Conservation (phyloP, 352 stramenopile species). For the Aphanomyces euteiches region DNA sequence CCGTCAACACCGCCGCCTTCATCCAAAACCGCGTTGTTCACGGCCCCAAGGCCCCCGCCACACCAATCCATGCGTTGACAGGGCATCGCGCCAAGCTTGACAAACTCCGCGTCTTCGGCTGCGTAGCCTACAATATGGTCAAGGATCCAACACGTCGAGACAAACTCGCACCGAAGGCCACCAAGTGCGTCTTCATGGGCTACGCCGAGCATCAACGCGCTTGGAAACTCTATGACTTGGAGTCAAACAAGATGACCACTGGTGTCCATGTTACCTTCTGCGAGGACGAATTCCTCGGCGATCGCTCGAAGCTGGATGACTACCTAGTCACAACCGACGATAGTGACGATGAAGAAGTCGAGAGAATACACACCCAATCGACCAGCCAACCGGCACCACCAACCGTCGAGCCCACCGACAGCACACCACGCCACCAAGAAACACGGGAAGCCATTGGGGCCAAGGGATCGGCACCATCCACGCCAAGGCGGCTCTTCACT, state of each 20-base stretch:
- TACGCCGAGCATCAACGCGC: conserved; percentile 32
- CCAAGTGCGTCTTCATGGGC: conserved; percentile 33
- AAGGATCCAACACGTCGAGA: conserved; percentile 27
- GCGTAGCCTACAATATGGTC: conserved; percentile 35
- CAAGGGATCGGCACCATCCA: too few relatives aligned
- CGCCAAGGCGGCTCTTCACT: too few relatives aligned
- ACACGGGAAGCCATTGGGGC: too few relatives aligned
- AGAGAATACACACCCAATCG: background rate
- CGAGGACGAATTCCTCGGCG: background rate
- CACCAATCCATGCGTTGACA: conserved; percentile 33
- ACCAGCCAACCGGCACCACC: background rate
- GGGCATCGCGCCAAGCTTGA: conserved; percentile 25
- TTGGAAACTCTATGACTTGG: conserved; percentile 25
- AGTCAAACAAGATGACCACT: background rate
- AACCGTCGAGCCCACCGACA: background rate
- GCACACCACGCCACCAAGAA: background rate
- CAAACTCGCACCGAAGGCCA: conserved; percentile 35
- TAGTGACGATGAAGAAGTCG: background rate
- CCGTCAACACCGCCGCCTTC: conserved; percentile 36
- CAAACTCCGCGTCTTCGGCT: conserved; percentile 35
- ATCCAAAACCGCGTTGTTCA: conserved; percentile 32
- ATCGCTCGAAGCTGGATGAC: background rate
- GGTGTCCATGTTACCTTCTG: background rate
- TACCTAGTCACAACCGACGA: background rate
- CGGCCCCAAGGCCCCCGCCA: background rate